A percentile compares a stretch with the other conserved stretches of the same genome.
Evolutionary conservation across 129 eudicot species (phyloP).

Genomic region (Erigeron canadensis): DNA sequence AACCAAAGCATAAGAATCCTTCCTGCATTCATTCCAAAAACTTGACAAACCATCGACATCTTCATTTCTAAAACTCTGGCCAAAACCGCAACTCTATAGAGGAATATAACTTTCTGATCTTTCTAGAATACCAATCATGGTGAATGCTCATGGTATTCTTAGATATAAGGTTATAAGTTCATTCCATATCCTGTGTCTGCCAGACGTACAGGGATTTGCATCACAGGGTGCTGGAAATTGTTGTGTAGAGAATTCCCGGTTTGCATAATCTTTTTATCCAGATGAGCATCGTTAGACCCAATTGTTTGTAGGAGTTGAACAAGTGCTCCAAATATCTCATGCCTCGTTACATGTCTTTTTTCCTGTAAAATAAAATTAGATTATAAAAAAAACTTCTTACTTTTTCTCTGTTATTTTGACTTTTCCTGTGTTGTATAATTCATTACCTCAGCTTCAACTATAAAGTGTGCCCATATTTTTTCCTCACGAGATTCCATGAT

Average conservation of each 20-base stretch:
- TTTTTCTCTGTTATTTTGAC: neutral
- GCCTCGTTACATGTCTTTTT: constrained; percentile 61
- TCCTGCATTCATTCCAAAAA: constrained; percentile 19
- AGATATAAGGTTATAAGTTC: constrained; percentile 37
- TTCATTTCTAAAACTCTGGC: constrained; percentile 20
- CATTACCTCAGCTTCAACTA: constrained; percentile 76
- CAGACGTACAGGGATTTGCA: constrained; percentile 52
- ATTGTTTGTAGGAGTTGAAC: constrained; percentile 67
- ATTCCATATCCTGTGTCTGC: constrained; percentile 43
- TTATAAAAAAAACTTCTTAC: neutral
- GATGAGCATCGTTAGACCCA: constrained; percentile 33
- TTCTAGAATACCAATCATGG: constrained; percentile 43
- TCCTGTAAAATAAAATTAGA: constrained; percentile 42
- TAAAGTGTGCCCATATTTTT: constrained; percentile 79
- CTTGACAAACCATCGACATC: constrained; percentile 9
- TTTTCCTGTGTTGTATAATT: constrained; percentile 1
- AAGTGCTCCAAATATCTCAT: constrained; percentile 78
- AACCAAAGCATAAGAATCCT: constrained; percentile 19
- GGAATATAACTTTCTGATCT: constrained; percentile 5
- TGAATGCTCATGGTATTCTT: constrained; percentile 42
- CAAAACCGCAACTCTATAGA: constrained; percentile 12
- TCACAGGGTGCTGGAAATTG: constrained; percentile 42
- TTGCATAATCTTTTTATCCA: constrained; percentile 35
- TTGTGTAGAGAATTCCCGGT: constrained; percentile 39
- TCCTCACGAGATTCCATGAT: constrained; percentile 67